Evolutionary conservation across 108 stramenopile genomes (phyloP).

Genomic region (Cyclotella distinguenda): DNA sequence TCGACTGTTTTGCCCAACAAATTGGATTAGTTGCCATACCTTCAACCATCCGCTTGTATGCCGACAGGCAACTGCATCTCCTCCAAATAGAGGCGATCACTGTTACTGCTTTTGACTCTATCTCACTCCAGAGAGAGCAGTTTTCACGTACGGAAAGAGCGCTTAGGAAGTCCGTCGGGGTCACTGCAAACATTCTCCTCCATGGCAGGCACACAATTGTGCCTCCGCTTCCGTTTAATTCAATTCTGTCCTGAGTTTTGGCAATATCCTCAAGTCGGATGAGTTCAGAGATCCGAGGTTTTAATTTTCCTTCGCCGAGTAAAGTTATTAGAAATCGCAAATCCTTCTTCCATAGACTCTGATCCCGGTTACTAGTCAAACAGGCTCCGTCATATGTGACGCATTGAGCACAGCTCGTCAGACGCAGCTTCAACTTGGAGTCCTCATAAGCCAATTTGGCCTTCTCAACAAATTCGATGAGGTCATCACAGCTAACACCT

Average conservation of each 20-base stretch:
- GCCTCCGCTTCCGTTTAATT: constrained; percentile 22
- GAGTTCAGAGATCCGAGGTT: constrained; percentile 21
- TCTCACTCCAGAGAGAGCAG: background rate
- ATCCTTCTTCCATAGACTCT: constrained; percentile 31
- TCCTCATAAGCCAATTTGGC: constrained; percentile 15
- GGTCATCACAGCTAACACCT: constrained; percentile 3
- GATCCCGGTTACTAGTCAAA: constrained; percentile 22
- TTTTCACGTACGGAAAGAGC: background rate
- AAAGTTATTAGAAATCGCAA: constrained; percentile 33
- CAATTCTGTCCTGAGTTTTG: constrained; percentile 34
- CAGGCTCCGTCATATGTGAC: constrained; percentile 30
- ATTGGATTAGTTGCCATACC: too few relatives aligned
- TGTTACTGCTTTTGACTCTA: background rate
- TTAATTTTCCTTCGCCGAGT: constrained; percentile 17
- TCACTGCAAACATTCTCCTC: background rate
- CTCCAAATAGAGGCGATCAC: background rate
- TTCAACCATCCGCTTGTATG: background rate
- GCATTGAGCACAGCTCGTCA: constrained; percentile 20
- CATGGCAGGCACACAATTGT: constrained; percentile 36
- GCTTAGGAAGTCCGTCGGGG: background rate
- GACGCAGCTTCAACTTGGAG: constrained; percentile 15
- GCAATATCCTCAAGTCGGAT: constrained; percentile 25
- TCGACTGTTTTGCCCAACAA: too few relatives aligned
- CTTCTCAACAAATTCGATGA: constrained; percentile 30
- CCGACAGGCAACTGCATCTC: background rate